Percentiles rank a stretch among this genome's conserved stretches.
phyloP scores from a whole-genome alignment of 2,329 filamentous ascomycete species.

The Colletotrichum sp. region DNA sequence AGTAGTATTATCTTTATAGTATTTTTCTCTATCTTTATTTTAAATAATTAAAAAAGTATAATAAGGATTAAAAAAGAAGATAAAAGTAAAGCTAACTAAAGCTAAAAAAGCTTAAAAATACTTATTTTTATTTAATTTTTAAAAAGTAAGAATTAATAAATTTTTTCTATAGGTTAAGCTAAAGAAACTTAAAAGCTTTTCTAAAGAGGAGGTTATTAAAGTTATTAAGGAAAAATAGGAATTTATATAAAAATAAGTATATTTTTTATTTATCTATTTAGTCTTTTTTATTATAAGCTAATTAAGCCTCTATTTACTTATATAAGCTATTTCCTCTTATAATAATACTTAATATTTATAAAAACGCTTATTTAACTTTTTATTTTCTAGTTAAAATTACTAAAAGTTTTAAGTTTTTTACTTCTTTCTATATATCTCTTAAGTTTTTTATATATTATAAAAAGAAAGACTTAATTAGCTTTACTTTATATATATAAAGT shows the following conservation, averaged over 20 bases:
- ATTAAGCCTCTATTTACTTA: no score
- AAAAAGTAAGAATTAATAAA: neutral
- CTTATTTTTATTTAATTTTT: neutral
- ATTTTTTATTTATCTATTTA: no score
- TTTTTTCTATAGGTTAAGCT: neutral
- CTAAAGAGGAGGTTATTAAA: neutral
- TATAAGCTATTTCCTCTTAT: neutral
- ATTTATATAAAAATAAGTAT: neutral
- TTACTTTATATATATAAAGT: no score
- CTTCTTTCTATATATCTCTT: no score
- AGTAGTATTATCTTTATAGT: neutral
- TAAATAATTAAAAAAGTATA: neutral
- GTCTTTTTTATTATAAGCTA: no score
- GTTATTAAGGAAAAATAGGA: neutral
- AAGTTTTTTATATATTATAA: no score
- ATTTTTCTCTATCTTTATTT: fast-evolving
- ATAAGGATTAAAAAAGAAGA: neutral
- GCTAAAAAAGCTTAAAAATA: neutral
- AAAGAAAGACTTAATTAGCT: no score
- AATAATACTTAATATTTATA: neutral
- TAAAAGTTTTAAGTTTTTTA: no score
- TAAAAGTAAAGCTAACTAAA: neutral
- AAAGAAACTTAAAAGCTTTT: neutral
- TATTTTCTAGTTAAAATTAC: neutral
- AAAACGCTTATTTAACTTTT: neutral